Percentiles rank a stretch among this genome's conserved stretches.
Conservation (phyloP, 2,329 filamentous ascomycete species). For the Botrytis squamosa region DNA sequence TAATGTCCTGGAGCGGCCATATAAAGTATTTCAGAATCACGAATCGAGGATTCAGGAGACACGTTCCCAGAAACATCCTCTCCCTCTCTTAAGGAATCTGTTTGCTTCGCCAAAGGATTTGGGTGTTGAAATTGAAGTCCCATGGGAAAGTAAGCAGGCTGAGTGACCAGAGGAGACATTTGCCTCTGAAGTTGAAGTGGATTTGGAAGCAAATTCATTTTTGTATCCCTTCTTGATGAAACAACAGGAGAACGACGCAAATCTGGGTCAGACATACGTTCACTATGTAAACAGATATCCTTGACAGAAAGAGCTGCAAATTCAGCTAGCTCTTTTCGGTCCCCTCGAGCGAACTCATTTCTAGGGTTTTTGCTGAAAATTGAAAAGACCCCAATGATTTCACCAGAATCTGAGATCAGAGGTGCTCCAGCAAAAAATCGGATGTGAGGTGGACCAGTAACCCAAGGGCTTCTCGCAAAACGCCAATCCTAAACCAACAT, state of each 20-base stretch:
- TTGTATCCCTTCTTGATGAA: conserved; percentile 24
- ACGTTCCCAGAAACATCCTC: background rate
- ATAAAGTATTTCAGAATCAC: conserved; percentile 16
- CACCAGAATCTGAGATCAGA: conserved; percentile 37
- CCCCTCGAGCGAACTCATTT: conserved; percentile 30
- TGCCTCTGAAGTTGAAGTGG: conserved; percentile 12
- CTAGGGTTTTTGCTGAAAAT: conserved; percentile 37
- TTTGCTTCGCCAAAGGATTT: background rate
- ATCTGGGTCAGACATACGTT: conserved; percentile 16
- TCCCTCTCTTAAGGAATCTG: background rate
- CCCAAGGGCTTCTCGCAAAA: conserved; percentile 39
- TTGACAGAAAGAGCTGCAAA: conserved; percentile 29
- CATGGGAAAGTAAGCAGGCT: background rate
- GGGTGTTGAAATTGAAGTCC: background rate
- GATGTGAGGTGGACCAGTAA: conserved; percentile 34
- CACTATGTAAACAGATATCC: conserved; percentile 25
- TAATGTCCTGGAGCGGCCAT: conserved; percentile 1
- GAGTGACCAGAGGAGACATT: background rate
- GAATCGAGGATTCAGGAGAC: background rate
- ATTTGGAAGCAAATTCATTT: conserved; percentile 20
- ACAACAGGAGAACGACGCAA: conserved; percentile 21
- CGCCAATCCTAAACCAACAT: conserved; percentile 41
- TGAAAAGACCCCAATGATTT: conserved; percentile 38
- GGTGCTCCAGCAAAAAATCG: conserved; percentile 43
- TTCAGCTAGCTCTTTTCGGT: conserved; percentile 36